These are phyloP conservation scores for Boletus sp. DNA, from an alignment of 768 basidiomycete genomes.

Conservation along the genomic window DNA sequence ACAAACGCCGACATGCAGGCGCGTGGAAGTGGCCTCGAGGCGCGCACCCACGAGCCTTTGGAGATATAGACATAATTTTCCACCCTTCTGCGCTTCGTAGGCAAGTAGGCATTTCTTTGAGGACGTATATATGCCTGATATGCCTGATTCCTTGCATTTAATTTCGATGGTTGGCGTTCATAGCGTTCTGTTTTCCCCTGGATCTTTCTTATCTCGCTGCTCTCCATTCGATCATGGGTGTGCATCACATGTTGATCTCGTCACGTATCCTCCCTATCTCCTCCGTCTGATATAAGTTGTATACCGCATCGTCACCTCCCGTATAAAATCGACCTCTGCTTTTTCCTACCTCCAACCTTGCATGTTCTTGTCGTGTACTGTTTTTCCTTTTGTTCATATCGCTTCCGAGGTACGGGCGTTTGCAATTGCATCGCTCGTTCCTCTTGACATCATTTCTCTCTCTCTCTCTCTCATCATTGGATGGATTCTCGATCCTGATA, in stretches of 20 bases:
- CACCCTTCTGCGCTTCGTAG: constrained; percentile 6
- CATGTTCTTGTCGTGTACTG: neutral
- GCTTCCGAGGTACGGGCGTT: neutral
- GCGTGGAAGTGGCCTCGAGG: constrained; percentile 70
- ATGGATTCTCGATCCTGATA: constrained; percentile 10
- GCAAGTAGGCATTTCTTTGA: constrained; percentile 20
- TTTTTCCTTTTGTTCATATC: neutral
- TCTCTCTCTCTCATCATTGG: neutral
- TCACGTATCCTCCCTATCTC: constrained; percentile 1
- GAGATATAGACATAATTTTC: constrained; percentile 55
- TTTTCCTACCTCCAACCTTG: neutral
- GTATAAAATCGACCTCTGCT: constrained; percentile 14
- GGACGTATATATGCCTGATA: constrained; percentile 26
- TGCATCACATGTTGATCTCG: constrained; percentile 9
- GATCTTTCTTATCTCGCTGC: constrained; percentile 3
- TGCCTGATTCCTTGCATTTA: constrained; percentile 25
- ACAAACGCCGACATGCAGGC: constrained; percentile 40
- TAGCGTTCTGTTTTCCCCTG: constrained; percentile 5
- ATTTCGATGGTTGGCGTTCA: constrained; percentile 19
- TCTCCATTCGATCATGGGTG: constrained; percentile 17
- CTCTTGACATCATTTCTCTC: neutral
- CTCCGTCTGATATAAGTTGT: constrained; percentile 22
- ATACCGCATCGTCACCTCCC: constrained; percentile 26
- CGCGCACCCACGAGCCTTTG: constrained; percentile 82
- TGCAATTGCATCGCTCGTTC: neutral